Evolutionary conservation across 148 eudicot species (phyloP).

Genomic region (Rhododendron ferrugineum): DNA sequence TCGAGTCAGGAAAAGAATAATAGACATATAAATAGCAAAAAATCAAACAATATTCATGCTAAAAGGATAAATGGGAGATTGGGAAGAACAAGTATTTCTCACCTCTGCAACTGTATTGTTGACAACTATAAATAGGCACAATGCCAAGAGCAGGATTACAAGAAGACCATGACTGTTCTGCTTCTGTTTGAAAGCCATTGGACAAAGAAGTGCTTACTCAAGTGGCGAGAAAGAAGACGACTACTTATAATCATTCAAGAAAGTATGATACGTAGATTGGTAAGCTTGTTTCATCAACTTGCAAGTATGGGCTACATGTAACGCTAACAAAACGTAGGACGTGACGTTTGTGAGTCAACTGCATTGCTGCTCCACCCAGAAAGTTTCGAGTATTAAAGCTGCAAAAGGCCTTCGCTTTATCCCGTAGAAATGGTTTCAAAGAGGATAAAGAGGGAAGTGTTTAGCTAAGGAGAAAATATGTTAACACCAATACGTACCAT

Average conservation of each 20-base stretch:
- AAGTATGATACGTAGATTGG: not conserved
- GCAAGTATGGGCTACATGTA: not conserved
- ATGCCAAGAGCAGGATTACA: not conserved
- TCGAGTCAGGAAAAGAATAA: too few relatives aligned
- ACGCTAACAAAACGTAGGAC: not conserved
- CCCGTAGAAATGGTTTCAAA: not conserved
- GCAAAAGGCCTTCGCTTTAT: not conserved
- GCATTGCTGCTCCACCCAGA: not conserved
- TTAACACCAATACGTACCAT: not conserved
- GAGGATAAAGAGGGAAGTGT: not conserved
- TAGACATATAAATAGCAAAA: not conserved
- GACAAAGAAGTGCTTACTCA: not conserved
- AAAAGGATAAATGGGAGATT: not conserved
- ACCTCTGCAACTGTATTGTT: slow-evolving; percentile 1
- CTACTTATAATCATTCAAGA: not conserved
- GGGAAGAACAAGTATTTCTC: not conserved
- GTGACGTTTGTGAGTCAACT: not conserved
- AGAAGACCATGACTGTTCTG: not conserved
- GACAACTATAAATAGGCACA: not conserved
- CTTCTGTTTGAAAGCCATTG: slow-evolving; percentile 1
- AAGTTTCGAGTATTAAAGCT: not conserved
- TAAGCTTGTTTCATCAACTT: not conserved
- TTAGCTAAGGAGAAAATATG: not conserved
- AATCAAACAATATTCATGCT: not conserved
- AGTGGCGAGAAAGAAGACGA: not conserved